Evolutionary conservation across 2,329 filamentous ascomycete species (phyloP).

Genomic region (Mollisiaceae sp.): DNA sequence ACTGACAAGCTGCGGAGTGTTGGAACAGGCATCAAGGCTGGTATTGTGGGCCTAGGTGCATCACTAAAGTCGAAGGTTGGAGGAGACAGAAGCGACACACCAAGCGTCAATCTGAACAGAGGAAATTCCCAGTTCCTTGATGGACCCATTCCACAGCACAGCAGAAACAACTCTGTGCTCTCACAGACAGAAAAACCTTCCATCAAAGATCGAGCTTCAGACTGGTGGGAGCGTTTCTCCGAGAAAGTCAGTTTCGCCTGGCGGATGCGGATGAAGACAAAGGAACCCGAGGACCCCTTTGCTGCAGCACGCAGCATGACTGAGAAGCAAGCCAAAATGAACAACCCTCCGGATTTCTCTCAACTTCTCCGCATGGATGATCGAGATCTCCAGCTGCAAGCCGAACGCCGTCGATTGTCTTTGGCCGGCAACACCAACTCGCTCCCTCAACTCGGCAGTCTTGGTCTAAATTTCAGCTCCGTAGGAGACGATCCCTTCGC

Average conservation of each 20-base stretch:
- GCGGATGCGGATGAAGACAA: conserved; percentile 43
- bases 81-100: conserved; percentile 42
- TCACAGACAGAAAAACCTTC: conserved; percentile 28
- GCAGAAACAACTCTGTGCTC: conserved; percentile 45
- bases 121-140: conserved; percentile 58
- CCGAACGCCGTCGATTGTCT: conserved; percentile 34
- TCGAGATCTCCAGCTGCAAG: conserved; percentile 35
- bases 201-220: conserved; percentile 46
- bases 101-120: conserved; percentile 56
- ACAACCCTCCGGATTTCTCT: conserved; percentile 33
- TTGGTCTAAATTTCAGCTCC: conserved; percentile 37
- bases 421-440: conserved; percentile 28
- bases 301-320: conserved; percentile 34
- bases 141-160: conserved; percentile 44
- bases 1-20: conserved; percentile 26
- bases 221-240: conserved; percentile 53
- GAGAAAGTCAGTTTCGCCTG: conserved; percentile 48
- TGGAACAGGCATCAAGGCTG: conserved; percentile 30
- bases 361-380: conserved; percentile 40
- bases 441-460: conserved; percentile 33
- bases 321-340: conserved; percentile 34
- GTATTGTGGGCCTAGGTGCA: conserved; percentile 34
- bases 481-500: conserved; percentile 36
- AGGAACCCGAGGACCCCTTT: conserved; percentile 48
- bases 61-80: conserved; percentile 38